These are phyloP conservation scores for Plasmodium malariae DNA, from an alignment of 169 alveolate species.

Conservation along the genomic window DNA sequence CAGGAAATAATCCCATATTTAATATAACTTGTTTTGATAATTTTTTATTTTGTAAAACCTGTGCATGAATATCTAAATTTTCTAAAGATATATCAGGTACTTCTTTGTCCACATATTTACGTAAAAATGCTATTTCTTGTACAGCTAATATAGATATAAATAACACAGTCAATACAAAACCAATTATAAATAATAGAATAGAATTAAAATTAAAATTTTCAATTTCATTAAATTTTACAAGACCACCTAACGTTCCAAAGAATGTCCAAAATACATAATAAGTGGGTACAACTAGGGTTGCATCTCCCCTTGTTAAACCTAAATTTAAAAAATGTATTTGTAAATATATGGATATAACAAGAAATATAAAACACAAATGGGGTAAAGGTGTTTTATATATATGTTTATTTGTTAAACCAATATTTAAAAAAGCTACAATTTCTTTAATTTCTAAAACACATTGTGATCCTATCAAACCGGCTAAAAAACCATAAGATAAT, in stretches of 20 bases:
- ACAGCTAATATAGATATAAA: constrained; percentile 84
- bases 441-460: constrained; percentile 90
- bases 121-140: constrained; percentile 83
- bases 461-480: constrained; percentile 89
- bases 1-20: constrained; percentile 84
- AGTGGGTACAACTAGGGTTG: constrained; percentile 89
- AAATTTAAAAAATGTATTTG: constrained; percentile 88
- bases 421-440: constrained; percentile 82
- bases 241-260: constrained; percentile 90
- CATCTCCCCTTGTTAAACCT: constrained; percentile 89
- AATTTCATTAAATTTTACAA: constrained; percentile 88
- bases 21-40: constrained; percentile 82
- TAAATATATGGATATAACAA: constrained; percentile 84
- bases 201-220: constrained; percentile 84
- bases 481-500: constrained; percentile 86
- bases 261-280: constrained; percentile 90
- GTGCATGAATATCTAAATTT: constrained; percentile 81
- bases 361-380: constrained; percentile 83
- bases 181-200: constrained; percentile 78
- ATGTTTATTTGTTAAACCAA: constrained; percentile 75
- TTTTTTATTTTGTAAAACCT: constrained; percentile 81
- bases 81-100: constrained; percentile 84
- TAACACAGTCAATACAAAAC: constrained; percentile 81
- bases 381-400: constrained; percentile 85
- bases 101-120: constrained; percentile 83